A percentile compares a stretch with the other conserved stretches of the same genome.
Conservation (phyloP, 345 rosid species). For the Eucalyptus polybractea region DNA sequence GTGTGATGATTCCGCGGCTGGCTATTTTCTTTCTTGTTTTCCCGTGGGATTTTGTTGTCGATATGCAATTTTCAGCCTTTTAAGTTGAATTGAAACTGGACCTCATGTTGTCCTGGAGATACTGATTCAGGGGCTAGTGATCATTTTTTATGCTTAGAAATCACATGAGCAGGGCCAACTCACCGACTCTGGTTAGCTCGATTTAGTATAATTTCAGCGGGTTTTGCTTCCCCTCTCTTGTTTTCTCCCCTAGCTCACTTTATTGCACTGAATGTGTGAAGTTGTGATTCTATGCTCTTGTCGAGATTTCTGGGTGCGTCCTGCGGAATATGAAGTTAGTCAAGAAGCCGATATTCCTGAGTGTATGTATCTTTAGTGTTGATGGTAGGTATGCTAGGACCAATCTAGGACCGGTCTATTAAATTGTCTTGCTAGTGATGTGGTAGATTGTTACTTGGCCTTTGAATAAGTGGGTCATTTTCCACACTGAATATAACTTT, state of each 20-base stretch:
- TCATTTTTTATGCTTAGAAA: background rate
- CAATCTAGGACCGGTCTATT: background rate
- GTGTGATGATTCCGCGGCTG: background rate
- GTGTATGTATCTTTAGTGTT: background rate
- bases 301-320: background rate
- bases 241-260: background rate
- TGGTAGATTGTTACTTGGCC: background rate
- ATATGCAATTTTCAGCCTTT: background rate
- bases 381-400: background rate
- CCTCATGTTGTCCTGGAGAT: background rate
- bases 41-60: background rate
- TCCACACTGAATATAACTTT: background rate
- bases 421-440: background rate
- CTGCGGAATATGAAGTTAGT: background rate
- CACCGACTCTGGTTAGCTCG: background rate
- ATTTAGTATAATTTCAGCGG: background rate
- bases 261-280: background rate
- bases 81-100: background rate
- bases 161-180: background rate
- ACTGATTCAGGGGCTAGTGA: background rate
- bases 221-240: background rate
- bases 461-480: background rate
- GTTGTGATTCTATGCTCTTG: background rate
- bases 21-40: background rate
- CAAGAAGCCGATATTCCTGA: background rate